Conservation (phyloP, 176 grass and related monocot species). For the Avena sativa region DNA sequence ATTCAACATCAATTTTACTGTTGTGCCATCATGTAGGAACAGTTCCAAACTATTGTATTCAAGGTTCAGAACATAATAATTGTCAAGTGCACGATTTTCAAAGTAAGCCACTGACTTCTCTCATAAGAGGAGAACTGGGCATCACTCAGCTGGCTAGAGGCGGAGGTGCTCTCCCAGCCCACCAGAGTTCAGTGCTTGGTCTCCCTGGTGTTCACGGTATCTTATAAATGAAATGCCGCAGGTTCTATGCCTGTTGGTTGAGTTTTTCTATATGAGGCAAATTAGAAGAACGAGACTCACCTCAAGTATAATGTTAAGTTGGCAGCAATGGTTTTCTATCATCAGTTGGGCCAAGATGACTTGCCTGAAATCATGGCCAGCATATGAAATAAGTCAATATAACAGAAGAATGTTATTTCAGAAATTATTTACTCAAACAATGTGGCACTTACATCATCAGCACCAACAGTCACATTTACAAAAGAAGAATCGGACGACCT, state of each 20-base stretch:
- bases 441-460: slow-evolving; percentile 72
- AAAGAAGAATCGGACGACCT: slow-evolving; percentile 81
- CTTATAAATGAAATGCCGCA: not conserved
- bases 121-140: not conserved
- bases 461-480: slow-evolving; percentile 93
- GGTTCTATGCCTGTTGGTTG: not conserved
- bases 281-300: slow-evolving; percentile 37
- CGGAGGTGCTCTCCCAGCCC: not conserved
- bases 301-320: slow-evolving; percentile 63
- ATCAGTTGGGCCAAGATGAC: slow-evolving; percentile 54
- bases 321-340: slow-evolving; percentile 91
- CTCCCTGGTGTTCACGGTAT: not conserved
- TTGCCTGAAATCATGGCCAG: slow-evolving; percentile 62
- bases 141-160: not conserved
- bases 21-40: not conserved
- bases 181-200: not conserved
- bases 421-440: slow-evolving; percentile 34
- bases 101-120: not conserved
- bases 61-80: slow-evolving; percentile 15
- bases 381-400: slow-evolving; percentile 20
- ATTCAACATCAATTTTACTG: not conserved
- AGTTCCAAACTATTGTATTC: not conserved
- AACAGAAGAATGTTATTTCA: slow-evolving; percentile 24
- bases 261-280: not conserved
- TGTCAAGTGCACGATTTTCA: slow-evolving; percentile 31